These are phyloP conservation scores for Candida odintsovae DNA, from an alignment of 805 yeast species.

Conservation along the genomic window DNA sequence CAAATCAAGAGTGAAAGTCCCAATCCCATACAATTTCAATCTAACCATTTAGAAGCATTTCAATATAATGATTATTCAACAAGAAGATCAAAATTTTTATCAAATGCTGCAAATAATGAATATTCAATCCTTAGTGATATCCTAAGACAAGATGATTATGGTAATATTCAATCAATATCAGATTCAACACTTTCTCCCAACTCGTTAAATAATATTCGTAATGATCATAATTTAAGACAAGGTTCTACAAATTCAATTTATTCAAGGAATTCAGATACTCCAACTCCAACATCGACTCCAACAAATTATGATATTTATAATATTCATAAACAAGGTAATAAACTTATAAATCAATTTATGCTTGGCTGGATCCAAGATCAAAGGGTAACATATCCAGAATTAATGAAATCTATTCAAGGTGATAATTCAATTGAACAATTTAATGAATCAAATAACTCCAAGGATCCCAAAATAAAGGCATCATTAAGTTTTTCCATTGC, in stretches of 20 bases:
- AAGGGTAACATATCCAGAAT: conserved; percentile 52
- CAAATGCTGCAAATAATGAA: conserved; percentile 69
- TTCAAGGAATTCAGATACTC: conserved; percentile 11
- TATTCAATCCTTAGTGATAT: conserved; percentile 65
- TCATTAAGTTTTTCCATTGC: conserved; percentile 26
- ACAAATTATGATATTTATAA: conserved; percentile 20
- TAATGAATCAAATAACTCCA: conserved; percentile 1
- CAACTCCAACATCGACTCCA: conserved; percentile 15
- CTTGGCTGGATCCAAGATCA: conserved; percentile 45
- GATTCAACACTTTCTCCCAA: conserved; percentile 13
- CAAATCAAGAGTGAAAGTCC: no score
- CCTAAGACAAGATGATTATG: conserved; percentile 33
- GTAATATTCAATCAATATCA: not conserved
- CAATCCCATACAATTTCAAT: no score
- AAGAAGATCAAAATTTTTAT: conserved; percentile 41
- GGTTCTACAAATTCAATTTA: conserved; percentile 2
- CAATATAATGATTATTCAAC: not conserved
- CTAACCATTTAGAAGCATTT: not conserved
- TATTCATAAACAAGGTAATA: conserved; percentile 43
- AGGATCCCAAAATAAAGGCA: conserved; percentile 1
- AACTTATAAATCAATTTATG: conserved; percentile 60
- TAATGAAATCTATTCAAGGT: conserved; percentile 29
- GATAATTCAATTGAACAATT: conserved; percentile 4
- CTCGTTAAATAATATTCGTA: not conserved
- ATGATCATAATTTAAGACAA: conserved; percentile 4